phyloP scores from a whole-genome alignment of 345 rosid species.

The Populus deltoides region DNA sequence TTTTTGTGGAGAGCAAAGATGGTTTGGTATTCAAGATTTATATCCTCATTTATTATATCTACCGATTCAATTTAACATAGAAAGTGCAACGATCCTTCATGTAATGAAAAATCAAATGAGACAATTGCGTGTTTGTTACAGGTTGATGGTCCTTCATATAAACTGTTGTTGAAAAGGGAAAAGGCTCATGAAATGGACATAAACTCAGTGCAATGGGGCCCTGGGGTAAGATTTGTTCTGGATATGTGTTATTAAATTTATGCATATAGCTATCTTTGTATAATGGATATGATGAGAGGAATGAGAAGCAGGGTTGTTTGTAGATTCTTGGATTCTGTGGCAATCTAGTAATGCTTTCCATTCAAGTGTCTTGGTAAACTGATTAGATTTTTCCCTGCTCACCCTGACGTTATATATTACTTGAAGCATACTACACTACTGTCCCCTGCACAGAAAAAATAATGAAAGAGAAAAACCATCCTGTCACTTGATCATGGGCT shows the following conservation, averaged over 20 bases:
- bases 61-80: not conserved
- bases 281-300: not conserved
- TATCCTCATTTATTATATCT: constrained; percentile 3
- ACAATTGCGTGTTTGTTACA: constrained; percentile 18
- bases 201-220: constrained; percentile 78
- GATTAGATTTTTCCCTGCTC: not conserved
- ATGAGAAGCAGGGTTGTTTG: not conserved
- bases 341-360: not conserved
- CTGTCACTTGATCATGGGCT: not conserved
- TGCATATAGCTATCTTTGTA: not conserved
- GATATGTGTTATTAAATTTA: not conserved
- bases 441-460: not conserved
- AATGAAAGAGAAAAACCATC: not conserved
- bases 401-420: not conserved
- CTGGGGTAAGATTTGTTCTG: constrained; percentile 54
- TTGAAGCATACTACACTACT: not conserved
- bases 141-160: constrained; percentile 68
- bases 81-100: not conserved
- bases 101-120: not conserved
- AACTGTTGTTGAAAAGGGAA: constrained; percentile 63
- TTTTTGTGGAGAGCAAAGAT: constrained; percentile 68
- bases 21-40: constrained; percentile 41
- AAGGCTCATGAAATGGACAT: constrained; percentile 92
- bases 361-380: not conserved
- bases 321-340: not conserved